phyloP scores from a whole-genome alignment of 1,284 basidiomycete species.

The Limonomyces culmigenus region DNA sequence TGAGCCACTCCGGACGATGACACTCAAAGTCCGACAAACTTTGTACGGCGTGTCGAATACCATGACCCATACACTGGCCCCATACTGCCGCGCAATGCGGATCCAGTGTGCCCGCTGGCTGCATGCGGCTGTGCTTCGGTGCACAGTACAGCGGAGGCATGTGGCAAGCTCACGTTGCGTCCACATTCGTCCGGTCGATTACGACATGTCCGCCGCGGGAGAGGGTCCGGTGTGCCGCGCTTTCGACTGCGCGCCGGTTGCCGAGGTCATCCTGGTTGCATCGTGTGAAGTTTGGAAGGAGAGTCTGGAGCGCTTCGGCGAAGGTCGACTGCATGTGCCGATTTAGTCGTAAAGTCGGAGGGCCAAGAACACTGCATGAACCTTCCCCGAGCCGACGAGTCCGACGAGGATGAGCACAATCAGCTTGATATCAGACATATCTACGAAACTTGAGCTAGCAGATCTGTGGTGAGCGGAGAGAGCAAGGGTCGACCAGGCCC shows the following conservation, averaged over 20 bases:
- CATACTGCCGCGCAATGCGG: conserved; percentile 43
- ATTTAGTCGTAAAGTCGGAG: neutral
- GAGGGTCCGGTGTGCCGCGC: conserved; percentile 30
- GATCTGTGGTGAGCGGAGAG: too few relatives aligned
- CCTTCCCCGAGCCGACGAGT: conserved; percentile 55
- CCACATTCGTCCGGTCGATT: conserved; percentile 59
- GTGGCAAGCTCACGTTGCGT: conserved; percentile 30
- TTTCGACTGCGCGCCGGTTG: conserved; percentile 37
- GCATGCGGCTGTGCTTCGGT: conserved; percentile 2
- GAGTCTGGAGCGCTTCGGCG: conserved; percentile 38
- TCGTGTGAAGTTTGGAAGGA: conserved; percentile 39
- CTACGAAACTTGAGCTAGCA: too few relatives aligned
- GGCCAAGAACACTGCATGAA: conserved; percentile 10
- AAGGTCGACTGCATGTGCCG: conserved; percentile 41
- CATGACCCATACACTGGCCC: conserved; percentile 40
- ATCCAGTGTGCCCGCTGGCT: conserved; percentile 61
- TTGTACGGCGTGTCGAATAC: conserved; percentile 58
- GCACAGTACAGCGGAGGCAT: neutral
- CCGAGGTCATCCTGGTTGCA: conserved; percentile 60
- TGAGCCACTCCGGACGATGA: too few relatives aligned
- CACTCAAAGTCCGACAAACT: too few relatives aligned
- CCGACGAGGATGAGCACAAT: conserved; percentile 46
- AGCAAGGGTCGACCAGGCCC: too few relatives aligned
- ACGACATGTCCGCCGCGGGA: conserved; percentile 42
- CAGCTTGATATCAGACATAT: too few relatives aligned